Conservation (phyloP, 371 early-diverging fungal genomes). For the Furculomyces boomerangus region DNA sequence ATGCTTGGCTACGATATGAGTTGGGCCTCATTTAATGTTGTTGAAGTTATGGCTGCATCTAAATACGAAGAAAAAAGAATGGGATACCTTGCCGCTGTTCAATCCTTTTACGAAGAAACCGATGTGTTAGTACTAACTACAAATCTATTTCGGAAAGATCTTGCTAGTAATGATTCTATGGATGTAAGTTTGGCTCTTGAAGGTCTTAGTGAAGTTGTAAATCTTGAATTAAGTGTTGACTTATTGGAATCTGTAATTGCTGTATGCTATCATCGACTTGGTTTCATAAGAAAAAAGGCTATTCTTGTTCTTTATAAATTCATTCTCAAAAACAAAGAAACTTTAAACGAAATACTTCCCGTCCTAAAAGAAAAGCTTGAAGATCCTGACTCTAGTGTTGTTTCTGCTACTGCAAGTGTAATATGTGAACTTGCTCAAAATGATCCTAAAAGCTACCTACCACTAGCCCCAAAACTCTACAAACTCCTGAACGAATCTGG, state of each 20-base stretch:
- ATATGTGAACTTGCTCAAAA: conserved; percentile 84
- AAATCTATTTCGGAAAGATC: conserved; percentile 89
- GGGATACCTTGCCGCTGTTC: conserved; percentile 82
- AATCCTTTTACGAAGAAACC: conserved; percentile 80
- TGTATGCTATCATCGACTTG: conserved; percentile 75
- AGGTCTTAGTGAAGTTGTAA: conserved; percentile 78
- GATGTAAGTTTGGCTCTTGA: conserved; percentile 83
- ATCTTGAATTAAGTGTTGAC: conserved; percentile 76
- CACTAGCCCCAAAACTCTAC: conserved; percentile 85
- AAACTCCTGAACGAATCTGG: conserved; percentile 64
- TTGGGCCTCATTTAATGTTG: conserved; percentile 90
- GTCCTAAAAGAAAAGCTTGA: conserved; percentile 78
- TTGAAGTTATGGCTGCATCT: conserved; percentile 91
- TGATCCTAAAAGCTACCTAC: conserved; percentile 78
- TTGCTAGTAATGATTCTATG: conserved; percentile 53
- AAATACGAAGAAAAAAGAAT: conserved; percentile 68
- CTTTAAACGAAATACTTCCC: conserved; percentile 62
- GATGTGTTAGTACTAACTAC: conserved; percentile 92
- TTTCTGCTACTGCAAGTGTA: conserved; percentile 80
- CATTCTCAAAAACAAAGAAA: conserved; percentile 78
- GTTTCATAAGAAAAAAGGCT: conserved; percentile 83
- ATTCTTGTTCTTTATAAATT: conserved; percentile 74
- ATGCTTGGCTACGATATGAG: conserved; percentile 93
- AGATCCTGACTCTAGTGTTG: conserved; percentile 76
- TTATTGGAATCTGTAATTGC: conserved; percentile 69